phyloP scores from a whole-genome alignment of 352 stramenopile genomes.

The Discostella stelligera region DNA sequence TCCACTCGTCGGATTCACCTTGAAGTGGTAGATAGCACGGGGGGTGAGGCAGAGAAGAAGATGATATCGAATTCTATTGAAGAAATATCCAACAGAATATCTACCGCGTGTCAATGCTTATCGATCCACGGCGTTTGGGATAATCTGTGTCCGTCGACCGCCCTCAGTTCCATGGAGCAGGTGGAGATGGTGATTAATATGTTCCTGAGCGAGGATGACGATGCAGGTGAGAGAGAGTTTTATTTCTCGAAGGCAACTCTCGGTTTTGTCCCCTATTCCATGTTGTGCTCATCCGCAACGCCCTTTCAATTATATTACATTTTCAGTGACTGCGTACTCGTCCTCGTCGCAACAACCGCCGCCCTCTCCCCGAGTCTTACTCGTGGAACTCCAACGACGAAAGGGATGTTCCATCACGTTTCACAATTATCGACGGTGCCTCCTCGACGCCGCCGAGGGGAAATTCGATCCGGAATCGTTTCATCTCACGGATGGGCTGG shows the following conservation, averaged over 20 bases:
- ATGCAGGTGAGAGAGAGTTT: conserved; percentile 8
- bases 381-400: conserved; percentile 69
- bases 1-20: conserved; percentile 30
- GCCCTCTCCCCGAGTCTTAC: conserved; percentile 15
- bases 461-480: conserved; percentile 57
- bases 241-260: too few relatives aligned
- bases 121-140: conserved; percentile 45
- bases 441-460: conserved; percentile 71
- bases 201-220: conserved; percentile 30
- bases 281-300: neutral
- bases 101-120: conserved; percentile 36
- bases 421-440: conserved; percentile 65
- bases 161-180: conserved; percentile 38
- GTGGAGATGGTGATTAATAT: conserved; percentile 44
- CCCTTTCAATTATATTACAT: neutral
- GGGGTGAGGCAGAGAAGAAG: neutral
- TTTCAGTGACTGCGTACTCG: conserved; percentile 1
- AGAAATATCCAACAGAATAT: conserved; percentile 42
- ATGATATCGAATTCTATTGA: conserved; percentile 11
- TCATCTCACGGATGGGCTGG: conserved; percentile 20
- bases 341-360: conserved; percentile 1
- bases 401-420: conserved; percentile 76
- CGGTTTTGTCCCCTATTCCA: too few relatives aligned
- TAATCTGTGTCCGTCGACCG: conserved; percentile 28
- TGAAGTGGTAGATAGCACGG: neutral